phyloP scores from a whole-genome alignment of 371 early-diverging fungal species.

The Encephalitozoon hellem region DNA sequence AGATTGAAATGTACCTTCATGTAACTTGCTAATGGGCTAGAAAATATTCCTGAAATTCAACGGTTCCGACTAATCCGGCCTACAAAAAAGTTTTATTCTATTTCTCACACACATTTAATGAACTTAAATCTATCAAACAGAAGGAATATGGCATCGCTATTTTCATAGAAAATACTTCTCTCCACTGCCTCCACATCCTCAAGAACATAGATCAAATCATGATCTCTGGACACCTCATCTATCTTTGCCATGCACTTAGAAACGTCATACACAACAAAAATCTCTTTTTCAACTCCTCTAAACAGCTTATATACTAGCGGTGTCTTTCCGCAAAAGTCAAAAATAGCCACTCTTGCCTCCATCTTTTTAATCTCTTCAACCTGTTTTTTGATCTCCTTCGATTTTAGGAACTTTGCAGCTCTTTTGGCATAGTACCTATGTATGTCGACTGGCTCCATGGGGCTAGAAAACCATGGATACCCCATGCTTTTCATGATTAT shows the following conservation, averaged over 20 bases:
- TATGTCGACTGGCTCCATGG: neutral
- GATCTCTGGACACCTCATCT: neutral
- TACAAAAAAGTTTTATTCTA: neutral
- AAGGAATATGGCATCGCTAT: neutral
- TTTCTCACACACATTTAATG: neutral
- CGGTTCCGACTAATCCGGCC: neutral
- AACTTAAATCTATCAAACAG: neutral
- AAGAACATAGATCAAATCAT: neutral
- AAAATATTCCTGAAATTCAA: neutral
- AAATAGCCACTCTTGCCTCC: neutral
- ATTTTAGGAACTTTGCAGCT: neutral
- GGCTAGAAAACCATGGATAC: neutral
- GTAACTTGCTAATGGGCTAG: neutral
- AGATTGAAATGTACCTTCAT: slow-evolving; percentile 2
- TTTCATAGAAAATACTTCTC: neutral
- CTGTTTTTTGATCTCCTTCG: neutral
- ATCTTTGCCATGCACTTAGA: neutral
- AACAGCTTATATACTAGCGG: neutral
- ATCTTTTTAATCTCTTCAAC: neutral
- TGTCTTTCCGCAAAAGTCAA: slow-evolving; percentile 2
- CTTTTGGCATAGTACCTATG: neutral
- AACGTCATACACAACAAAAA: neutral
- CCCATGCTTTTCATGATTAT: neutral
- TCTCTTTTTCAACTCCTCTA: neutral
- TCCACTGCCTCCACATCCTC: neutral